A percentile compares a stretch with the other conserved stretches of the same genome.
Evolutionary conservation across 108 stramenopile genomes (phyloP).

Genomic region (Conticribra weissflogii): DNA sequence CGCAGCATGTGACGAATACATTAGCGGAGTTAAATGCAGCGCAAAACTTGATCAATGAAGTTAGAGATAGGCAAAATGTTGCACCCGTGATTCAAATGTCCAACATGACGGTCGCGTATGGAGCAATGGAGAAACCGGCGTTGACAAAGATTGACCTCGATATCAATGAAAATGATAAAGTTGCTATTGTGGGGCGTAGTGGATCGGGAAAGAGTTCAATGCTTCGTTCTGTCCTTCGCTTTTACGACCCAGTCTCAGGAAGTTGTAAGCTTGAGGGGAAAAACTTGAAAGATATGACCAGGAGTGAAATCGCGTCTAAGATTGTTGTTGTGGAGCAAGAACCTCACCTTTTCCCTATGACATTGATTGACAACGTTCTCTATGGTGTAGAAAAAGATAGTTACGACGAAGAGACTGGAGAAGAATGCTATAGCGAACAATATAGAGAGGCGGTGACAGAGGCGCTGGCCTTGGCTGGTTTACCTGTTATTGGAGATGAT

Average conservation of each 20-base stretch:
- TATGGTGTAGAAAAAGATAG: slow-evolving; percentile 85
- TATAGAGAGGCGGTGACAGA: slow-evolving; percentile 59
- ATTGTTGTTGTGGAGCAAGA: slow-evolving; percentile 92
- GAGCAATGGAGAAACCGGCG: slow-evolving; percentile 76
- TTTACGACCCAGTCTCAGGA: slow-evolving; percentile 94
- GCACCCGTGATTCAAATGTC: slow-evolving; percentile 62
- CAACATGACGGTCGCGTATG: slow-evolving; percentile 67
- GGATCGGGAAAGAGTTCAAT: slow-evolving; percentile 95
- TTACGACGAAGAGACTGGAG: slow-evolving; percentile 65
- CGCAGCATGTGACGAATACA: slow-evolving; percentile 35
- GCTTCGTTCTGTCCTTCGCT: slow-evolving; percentile 84
- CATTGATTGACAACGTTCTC: slow-evolving; percentile 89
- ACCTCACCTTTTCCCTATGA: slow-evolving; percentile 89
- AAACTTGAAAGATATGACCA: slow-evolving; percentile 75
- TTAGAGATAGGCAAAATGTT: slow-evolving; percentile 11
- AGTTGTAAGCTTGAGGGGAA: slow-evolving; percentile 75
- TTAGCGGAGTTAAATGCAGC: slow-evolving; percentile 41
- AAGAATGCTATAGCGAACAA: slow-evolving; percentile 62
- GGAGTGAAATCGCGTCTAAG: slow-evolving; percentile 68
- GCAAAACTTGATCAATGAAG: slow-evolving; percentile 24
- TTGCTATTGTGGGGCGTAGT: slow-evolving; percentile 92
- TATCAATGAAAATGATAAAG: slow-evolving; percentile 87
- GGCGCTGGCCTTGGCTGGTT: slow-evolving; percentile 65
- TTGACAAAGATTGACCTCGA: slow-evolving; percentile 66
- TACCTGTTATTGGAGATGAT: slow-evolving; percentile 66